Base-by-base conservation (phyloP, 2,329 filamentous ascomycete genomes). In the Emericellopsis atlantica region DNA sequence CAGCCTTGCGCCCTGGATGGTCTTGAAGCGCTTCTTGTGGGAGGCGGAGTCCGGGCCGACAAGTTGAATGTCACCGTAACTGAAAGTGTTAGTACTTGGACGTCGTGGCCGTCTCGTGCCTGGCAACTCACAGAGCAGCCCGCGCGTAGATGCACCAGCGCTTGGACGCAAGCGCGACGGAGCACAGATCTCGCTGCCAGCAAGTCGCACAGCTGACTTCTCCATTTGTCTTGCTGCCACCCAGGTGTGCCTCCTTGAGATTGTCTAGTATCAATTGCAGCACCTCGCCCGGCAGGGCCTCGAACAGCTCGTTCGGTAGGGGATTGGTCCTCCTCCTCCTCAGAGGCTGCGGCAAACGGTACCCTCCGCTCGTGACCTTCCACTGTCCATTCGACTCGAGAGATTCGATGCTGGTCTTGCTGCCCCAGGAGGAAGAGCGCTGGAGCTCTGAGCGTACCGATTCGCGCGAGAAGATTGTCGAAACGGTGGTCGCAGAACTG, bases 151-250 rank as follows among this genome's bases (percentile, higher is more conserved):
- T 66, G 49, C 68, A 60, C 59, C 72, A 70, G 49, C 70, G 76
- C 45, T 64, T 66, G 14, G 67, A 70, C 32, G 65, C 61, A 10
- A 74, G 43, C 10, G 68, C 64, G 33, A 79, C 53, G 34, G 65
- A 67, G 47, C 67, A 72, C 24, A 70, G 57, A 49, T 81, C 76
- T 38, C 77, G 65, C 72, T 78, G 77, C 71, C 73, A 79, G 54
- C 77, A 81, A 15, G 77, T 80, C 14, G 74, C 67, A 51, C 77
- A 81, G 54, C 74, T 77, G 29, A 58, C 56, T 46, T 66, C 71
- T 3, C 58, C 57, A 12, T 12, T 29, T 29, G 26, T 29, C 26
- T 29, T 29, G 26, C 26, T 12, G 12, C 56, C 51, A 6, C 54
- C 56, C 11, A 79, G 51, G 50, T 81, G 77, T 12, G 66, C 52